Conservation (phyloP, 1,284 basidiomycete genomes). For the Cryptococcus sp. region DNA sequence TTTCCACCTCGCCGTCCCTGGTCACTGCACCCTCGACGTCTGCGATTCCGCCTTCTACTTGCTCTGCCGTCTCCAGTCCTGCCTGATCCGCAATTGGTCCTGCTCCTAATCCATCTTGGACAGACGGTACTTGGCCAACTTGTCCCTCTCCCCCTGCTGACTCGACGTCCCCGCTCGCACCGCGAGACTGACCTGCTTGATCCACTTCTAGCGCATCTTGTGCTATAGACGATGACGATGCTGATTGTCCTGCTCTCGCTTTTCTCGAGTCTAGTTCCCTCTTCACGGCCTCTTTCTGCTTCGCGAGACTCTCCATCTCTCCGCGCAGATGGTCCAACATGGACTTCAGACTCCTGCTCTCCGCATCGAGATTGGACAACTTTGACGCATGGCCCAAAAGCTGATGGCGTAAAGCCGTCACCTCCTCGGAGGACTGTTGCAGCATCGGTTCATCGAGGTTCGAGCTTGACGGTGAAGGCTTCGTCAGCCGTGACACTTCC, state of each 20-base stretch:
- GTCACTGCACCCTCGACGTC: slow-evolving; percentile 14
- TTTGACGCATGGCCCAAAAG: slow-evolving; percentile 12
- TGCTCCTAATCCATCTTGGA: not conserved
- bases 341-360: slow-evolving; percentile 32
- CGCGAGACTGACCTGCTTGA: slow-evolving; percentile 1
- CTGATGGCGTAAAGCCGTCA: slow-evolving; percentile 16
- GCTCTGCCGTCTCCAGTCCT: slow-evolving; percentile 1
- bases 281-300: slow-evolving; percentile 25
- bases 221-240: not conserved
- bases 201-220: not conserved
- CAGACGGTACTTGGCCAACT: slow-evolving; percentile 20
- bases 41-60: slow-evolving; percentile 4
- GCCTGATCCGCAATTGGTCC: not conserved
- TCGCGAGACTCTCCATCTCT: slow-evolving; percentile 33
- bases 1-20: no score
- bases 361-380: slow-evolving; percentile 22
- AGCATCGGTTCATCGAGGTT: not conserved
- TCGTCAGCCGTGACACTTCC: slow-evolving; percentile 16
- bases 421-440: slow-evolving; percentile 1
- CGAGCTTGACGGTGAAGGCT: not conserved
- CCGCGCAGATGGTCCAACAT: slow-evolving; percentile 29
- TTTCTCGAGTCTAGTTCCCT: slow-evolving; percentile 36
- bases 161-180: not conserved
- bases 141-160: slow-evolving; percentile 21
- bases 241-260: slow-evolving; percentile 12